A percentile compares a stretch with the other conserved stretches of the same genome.
phyloP scores from a whole-genome alignment of 2,329 filamentous ascomycete genomes.

The Achaetomium macrosporum region DNA sequence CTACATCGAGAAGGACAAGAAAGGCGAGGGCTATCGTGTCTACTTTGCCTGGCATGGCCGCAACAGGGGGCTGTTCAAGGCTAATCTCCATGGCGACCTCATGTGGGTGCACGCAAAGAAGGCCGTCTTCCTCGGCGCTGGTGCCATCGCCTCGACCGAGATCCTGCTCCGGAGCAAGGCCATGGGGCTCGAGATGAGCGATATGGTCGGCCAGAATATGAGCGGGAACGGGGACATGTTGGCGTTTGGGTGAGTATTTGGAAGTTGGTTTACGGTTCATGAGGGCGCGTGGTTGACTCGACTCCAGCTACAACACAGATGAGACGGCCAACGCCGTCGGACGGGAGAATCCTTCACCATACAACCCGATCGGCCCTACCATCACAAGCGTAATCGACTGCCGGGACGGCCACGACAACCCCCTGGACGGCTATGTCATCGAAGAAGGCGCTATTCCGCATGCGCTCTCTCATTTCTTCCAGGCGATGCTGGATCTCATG shows the following conservation, averaged over 20 bases:
- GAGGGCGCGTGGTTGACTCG: conserved; percentile 18
- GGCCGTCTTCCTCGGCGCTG: conserved; percentile 61
- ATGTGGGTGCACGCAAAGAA: conserved; percentile 64
- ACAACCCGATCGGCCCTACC: conserved; percentile 53
- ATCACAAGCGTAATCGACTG: conserved; percentile 60
- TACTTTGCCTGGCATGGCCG: conserved; percentile 60
- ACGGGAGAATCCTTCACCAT: conserved; percentile 40
- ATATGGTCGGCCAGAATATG: conserved; percentile 53
- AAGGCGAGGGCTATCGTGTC: conserved; percentile 52
- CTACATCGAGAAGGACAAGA: conserved; percentile 49
- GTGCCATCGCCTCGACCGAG: conserved; percentile 59
- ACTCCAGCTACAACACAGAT: conserved; percentile 51
- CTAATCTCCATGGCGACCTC: conserved; percentile 51
- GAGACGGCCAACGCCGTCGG: conserved; percentile 52
- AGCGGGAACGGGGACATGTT: conserved; percentile 63
- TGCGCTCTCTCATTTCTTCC: conserved; percentile 50
- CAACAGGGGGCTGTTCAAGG: conserved; percentile 49
- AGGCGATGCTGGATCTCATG: conserved; percentile 50
- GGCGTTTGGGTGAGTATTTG: conserved; percentile 47
- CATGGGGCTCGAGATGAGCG: conserved; percentile 52
- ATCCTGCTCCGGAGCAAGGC: conserved; percentile 56
- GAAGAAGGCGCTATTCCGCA: conserved; percentile 58
- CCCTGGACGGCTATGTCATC: conserved; percentile 57
- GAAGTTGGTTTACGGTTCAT: neutral
- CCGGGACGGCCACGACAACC: conserved; percentile 45